phyloP scores from a whole-genome alignment of 495 filamentous ascomycete genomes.

The Trichoderma erinaceum region DNA sequence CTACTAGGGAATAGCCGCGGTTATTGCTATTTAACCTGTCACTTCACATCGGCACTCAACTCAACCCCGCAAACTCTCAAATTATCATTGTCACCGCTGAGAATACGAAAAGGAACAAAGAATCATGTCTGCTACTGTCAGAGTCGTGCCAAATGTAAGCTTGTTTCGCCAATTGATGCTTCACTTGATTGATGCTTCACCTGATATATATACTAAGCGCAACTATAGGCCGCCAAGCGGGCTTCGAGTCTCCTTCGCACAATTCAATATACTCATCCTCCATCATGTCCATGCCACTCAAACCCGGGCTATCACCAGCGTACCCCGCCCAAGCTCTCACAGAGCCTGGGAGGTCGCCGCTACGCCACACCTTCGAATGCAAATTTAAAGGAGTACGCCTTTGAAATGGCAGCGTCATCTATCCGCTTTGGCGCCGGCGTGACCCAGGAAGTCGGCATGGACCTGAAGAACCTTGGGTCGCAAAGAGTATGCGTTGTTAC shows the following conservation, averaged over 20 bases:
- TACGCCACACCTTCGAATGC: conserved; percentile 70
- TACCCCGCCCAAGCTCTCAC: conserved; percentile 52
- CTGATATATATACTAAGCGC: background rate
- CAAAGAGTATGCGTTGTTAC: conserved; percentile 88
- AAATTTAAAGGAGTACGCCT: conserved; percentile 90
- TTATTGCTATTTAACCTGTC: too few relatives aligned
- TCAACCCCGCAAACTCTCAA: too few relatives aligned
- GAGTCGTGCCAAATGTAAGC: conserved; percentile 2
- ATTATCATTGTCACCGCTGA: too few relatives aligned
- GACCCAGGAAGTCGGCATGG: conserved; percentile 99
- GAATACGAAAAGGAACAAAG: background rate
- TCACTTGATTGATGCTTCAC: background rate
- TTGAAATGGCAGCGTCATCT: conserved; percentile 92
- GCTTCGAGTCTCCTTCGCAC: conserved; percentile 81
- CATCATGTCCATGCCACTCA: conserved; percentile 85
- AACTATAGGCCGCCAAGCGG: conserved; percentile 57
- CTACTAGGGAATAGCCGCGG: too few relatives aligned
- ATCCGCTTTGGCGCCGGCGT: conserved; percentile 90
- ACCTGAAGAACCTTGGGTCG: conserved; percentile 82
- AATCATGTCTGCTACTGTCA: background rate
- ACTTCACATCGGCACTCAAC: too few relatives aligned
- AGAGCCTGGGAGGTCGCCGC: conserved; percentile 26
- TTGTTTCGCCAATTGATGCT: background rate
- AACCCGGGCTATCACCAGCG: conserved; percentile 68
- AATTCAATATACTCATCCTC: conserved; percentile 84